These are phyloP conservation scores for Fusarium mexicanum DNA, from an alignment of 2,329 filamentous ascomycete genomes.

Conservation along the genomic window DNA sequence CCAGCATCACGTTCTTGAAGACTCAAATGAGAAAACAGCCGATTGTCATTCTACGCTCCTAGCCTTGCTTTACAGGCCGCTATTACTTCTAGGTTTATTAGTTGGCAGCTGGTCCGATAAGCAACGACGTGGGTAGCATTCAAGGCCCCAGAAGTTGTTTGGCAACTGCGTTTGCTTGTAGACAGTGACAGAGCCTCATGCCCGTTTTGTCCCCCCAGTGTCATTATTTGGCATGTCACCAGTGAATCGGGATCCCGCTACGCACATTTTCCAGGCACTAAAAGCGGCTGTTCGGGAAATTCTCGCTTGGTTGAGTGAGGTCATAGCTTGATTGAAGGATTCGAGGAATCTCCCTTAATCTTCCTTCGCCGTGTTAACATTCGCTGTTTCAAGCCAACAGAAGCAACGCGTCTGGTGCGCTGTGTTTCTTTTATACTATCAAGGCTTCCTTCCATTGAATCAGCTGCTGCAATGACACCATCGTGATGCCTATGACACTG, in stretches of 20 bases:
- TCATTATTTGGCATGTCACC: not conserved
- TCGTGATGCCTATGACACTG: not conserved
- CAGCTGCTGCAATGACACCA: not conserved
- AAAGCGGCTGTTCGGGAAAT: not conserved
- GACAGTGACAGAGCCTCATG: not conserved
- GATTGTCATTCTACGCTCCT: not conserved
- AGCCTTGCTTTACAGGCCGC: not conserved
- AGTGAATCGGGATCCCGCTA: not conserved
- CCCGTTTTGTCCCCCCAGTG: fast-evolving
- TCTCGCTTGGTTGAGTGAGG: not conserved
- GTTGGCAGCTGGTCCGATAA: not conserved
- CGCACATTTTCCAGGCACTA: not conserved
- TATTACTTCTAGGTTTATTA: not conserved
- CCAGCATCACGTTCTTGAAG: not conserved
- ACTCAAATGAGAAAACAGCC: not conserved
- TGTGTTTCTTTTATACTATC: not conserved
- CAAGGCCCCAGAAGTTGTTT: not conserved
- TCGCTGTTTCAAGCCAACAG: not conserved
- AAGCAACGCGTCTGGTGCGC: not conserved
- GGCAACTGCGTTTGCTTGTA: not conserved
- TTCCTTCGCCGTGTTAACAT: not conserved
- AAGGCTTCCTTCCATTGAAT: not conserved
- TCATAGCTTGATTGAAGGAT: not conserved
- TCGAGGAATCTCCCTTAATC: not conserved
- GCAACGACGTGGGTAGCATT: not conserved